Conservation (phyloP, 2,329 filamentous ascomycete species). For the Epichloe coenophiala region DNA sequence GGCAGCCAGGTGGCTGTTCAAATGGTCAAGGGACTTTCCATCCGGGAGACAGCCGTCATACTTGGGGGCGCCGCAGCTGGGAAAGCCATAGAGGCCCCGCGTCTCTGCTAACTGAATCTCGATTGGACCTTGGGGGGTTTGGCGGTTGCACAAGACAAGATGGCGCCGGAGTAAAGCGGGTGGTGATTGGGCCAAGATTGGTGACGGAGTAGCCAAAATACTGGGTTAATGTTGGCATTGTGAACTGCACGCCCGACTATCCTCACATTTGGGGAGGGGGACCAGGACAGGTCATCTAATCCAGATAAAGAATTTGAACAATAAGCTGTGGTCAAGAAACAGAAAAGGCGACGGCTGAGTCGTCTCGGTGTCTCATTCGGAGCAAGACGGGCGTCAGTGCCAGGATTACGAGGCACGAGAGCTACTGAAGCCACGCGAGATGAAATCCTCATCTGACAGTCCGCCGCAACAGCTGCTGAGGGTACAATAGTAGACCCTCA, state of each 20-base stretch:
- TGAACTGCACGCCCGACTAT: background rate
- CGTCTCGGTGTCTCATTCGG: too few relatives aligned
- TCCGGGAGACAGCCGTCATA: slow-evolving; percentile 12
- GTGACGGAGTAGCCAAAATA: slow-evolving; percentile 11
- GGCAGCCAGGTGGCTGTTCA: background rate
- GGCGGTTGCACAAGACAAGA: slow-evolving; percentile 9
- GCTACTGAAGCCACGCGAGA: too few relatives aligned
- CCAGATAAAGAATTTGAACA: too few relatives aligned
- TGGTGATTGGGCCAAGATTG: slow-evolving; percentile 18
- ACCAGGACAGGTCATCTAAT: too few relatives aligned
- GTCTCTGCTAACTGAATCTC: background rate
- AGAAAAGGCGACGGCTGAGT: too few relatives aligned
- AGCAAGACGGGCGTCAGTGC: too few relatives aligned
- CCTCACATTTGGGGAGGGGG: too few relatives aligned
- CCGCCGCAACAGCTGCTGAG: too few relatives aligned
- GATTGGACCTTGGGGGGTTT: slow-evolving; percentile 3
- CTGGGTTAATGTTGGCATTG: slow-evolving; percentile 14
- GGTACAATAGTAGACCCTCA: too few relatives aligned
- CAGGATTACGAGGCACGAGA: too few relatives aligned
- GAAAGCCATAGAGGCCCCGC: slow-evolving; percentile 1
- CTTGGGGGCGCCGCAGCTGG: slow-evolving; percentile 2
- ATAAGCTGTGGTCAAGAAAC: too few relatives aligned
- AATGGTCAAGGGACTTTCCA: slow-evolving; percentile 1
- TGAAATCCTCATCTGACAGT: too few relatives aligned
- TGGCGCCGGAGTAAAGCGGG: slow-evolving; percentile 14